Base-by-base conservation (phyloP, 331 rosid genomes). In the Arachis monticola region DNA sequence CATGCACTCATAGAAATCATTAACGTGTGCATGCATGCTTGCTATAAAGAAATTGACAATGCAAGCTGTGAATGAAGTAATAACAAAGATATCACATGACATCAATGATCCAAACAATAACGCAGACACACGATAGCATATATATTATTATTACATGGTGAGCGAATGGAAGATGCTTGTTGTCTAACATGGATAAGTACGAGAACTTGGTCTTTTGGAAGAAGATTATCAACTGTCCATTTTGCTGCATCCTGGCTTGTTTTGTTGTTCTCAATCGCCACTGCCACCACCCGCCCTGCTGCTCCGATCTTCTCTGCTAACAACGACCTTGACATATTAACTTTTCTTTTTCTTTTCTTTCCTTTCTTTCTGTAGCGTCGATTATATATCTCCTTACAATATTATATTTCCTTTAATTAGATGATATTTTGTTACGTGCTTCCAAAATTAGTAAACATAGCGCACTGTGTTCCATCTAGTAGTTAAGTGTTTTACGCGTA, bases 201-300 rank as follows among this genome's bases (percentile, higher is more conserved):
- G 60, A 93, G 79, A 67, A 44, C 14, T 78, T 93, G 96, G 31
- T 89, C 92, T 74, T 79, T 89, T 22, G 81, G 81, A 65, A 91
- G 87, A 79, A 93, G 93, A 78, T 85, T 88, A n/a, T 93, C 96
- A 32, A 91, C 81, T 0, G 97, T 76, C 98, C 97, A 93, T 83
- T 91, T 93, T 10, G 89, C 84, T 30, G 98, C 98, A 14, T 70
- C 77, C 69, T 91, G 97, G 73, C 97, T 93, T 60, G 89, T 86
- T 75, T 86, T 91, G 80, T 91, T 94, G 35, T 82, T 86, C 51
- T 93, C 93, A 31, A 93, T 84, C 2, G 98, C 98, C 72, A 93
- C 97, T 0, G 93, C 93, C 7, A 93, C 92, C 2, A 76, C 52
- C 31, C 87, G 79, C 48, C 84, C 87, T 47, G 82, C 59, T 17